These are phyloP conservation scores for Solanum verrucosum DNA, from an alignment of 257 asterid species.

Conservation along the genomic window DNA sequence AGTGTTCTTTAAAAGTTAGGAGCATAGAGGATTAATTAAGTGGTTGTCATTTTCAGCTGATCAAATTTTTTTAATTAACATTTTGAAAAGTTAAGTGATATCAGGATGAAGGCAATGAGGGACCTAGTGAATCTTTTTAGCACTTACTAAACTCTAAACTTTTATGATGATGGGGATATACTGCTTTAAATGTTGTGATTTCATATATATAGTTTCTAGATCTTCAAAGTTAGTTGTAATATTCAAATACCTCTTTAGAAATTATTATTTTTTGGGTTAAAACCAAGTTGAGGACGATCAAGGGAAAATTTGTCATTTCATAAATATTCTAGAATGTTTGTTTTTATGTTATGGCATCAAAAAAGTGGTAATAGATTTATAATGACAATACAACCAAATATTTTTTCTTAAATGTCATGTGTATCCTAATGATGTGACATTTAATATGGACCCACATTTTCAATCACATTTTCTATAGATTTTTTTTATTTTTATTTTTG, in stretches of 20 bases:
- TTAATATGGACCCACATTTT: too few relatives aligned
- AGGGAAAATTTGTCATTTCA: too few relatives aligned
- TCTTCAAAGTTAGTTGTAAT: background rate
- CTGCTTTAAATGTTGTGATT: background rate
- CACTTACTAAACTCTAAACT: too few relatives aligned
- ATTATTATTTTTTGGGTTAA: background rate
- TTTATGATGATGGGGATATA: background rate
- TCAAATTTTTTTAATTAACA: background rate
- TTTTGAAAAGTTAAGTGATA: background rate
- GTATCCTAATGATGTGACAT: too few relatives aligned
- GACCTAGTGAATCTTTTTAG: background rate
- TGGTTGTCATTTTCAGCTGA: background rate
- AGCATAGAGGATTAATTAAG: background rate
- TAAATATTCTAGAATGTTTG: too few relatives aligned
- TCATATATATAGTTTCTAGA: background rate
- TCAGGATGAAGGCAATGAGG: background rate
- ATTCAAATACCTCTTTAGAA: background rate
- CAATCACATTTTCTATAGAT: too few relatives aligned
- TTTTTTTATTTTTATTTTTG: too few relatives aligned
- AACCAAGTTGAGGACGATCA: background rate
- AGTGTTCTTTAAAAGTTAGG: conserved; percentile 3
- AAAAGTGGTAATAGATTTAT: too few relatives aligned
- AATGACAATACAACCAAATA: too few relatives aligned
- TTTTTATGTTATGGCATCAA: too few relatives aligned
- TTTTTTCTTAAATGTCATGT: too few relatives aligned